A percentile compares a stretch with the other conserved stretches of the same genome.
These are phyloP conservation scores for Boletus rufocinnamomeus DNA, from an alignment of 768 basidiomycete species.

Conservation along the genomic window DNA sequence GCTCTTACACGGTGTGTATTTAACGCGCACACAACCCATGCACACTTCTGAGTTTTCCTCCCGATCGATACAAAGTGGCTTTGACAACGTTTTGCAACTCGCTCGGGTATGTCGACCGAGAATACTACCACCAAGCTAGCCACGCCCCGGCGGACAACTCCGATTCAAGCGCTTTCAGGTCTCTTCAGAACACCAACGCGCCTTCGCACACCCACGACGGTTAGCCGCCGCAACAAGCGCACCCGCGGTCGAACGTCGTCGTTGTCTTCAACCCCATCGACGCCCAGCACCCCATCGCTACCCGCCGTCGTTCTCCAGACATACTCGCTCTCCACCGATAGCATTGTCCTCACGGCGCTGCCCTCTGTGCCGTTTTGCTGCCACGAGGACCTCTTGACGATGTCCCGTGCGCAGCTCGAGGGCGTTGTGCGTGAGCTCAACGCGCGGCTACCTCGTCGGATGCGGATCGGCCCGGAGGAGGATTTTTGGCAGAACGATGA, in stretches of 20 bases:
- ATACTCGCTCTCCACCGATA: conserved; percentile 49
- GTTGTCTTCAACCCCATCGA: conserved; percentile 10
- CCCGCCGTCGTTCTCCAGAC: conserved; percentile 61
- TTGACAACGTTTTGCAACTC: no score
- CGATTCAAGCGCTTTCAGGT: conserved; percentile 18
- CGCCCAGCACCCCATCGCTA: conserved; percentile 8
- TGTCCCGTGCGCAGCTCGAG: conserved; percentile 57
- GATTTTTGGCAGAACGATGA: conserved; percentile 23
- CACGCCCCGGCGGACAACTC: conserved; percentile 15
- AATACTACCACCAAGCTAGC: neutral
- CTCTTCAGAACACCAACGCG: conserved; percentile 30
- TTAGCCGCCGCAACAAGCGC: conserved; percentile 26
- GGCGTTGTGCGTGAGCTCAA: conserved; percentile 58
- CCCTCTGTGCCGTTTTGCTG: conserved; percentile 65
- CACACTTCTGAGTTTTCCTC: neutral
- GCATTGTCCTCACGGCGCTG: conserved; percentile 64
- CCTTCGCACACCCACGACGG: conserved; percentile 21
- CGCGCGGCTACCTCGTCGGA: conserved; percentile 49
- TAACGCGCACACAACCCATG: neutral
- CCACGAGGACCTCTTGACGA: conserved; percentile 69
- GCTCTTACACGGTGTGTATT: neutral
- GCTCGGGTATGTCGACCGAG: conserved; percentile 13
- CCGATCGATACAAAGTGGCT: neutral
- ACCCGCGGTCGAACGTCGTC: conserved; percentile 13
- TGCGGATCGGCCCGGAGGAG: conserved; percentile 48